Base-by-base conservation (phyloP, 2,329 filamentous ascomycete species). In the Niveomyces coronatus region DNA sequence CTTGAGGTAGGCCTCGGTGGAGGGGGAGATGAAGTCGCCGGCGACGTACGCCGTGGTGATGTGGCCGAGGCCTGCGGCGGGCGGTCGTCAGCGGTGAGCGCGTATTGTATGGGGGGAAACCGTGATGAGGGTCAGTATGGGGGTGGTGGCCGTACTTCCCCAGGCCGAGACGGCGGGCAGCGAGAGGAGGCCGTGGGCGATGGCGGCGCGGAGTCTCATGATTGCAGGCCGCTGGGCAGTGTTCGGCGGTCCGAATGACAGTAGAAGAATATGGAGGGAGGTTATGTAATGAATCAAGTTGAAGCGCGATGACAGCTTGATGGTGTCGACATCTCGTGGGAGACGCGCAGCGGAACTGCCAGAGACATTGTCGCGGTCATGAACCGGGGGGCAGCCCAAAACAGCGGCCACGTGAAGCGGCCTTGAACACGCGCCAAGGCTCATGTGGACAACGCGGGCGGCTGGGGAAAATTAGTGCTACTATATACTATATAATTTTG, bases 21-120 rank as follows among this genome's bases (percentile, higher is more conserved):
- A 54, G 24, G 70, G 63, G 38, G 68, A 57, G 35, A 82, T 73
- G 48, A 81, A 74, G 51, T 68, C 68, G 47, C 65, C 68, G 9
- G 78, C 77, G 16, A 82, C 52, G 50, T 77, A 79, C 29, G 75
- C 78, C 7, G 79, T 71, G 4, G 77, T 76, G 50, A 79, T 74
- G 54, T 82, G 78, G 2, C 78, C 78, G 39, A 82, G 65, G 44
- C 71, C 72, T 75, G 42, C n/a, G 15, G 13, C 14, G 29, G 23
- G 13, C 19, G 19, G 27, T 35, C 17, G 35, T 31, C 9, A n/a
- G n/a, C n/a, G n/a, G n/a, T n/a, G 24, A n/a, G 24, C 9, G 9
- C 9, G n/a, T 27, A n/a, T 9, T 27, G 24, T 9, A 27, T 27
- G 24, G 15, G 30, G 15, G n/a, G n/a, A n/a, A n/a, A n/a, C n/a